Evolutionary conservation across 768 basidiomycete species (phyloP), one percentile per base, ranked within the genome.

Genomic region (Termitomyces sp.): DNA sequence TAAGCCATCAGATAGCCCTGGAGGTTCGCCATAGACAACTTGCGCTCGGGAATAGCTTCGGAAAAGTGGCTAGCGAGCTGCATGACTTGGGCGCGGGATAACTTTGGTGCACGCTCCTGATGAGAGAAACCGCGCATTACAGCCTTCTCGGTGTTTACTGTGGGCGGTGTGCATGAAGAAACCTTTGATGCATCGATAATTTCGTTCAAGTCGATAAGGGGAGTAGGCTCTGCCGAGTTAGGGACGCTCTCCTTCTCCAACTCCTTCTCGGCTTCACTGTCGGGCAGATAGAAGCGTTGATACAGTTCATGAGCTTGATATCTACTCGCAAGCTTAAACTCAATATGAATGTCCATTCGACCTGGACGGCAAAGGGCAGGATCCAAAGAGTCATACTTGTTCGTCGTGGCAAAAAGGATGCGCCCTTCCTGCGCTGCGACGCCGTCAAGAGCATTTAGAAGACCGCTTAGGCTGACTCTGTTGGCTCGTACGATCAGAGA

Each of bases 361-460:
- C 91, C 90, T 1, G 90, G 86, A 43, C 90, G 83, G 63, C 80
- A 81, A 26, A 92, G 77, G 1, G 90, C 91, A 2, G 87, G 78
- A 63, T 92, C 90, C 27, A 93, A 82, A 1, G 81, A 72, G 8
- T 69, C 65, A 68, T 86, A 88, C 61, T 86, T 83, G 73, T 92
- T 92, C 1, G 88, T 90, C 4, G 88, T 90, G 4, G 89, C 89
- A 53, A 88, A 89, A 7, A 90, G 74, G 29, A 92, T 80, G 0
- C 90, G 86, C n/a, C 90, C 90, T 71, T 92, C 90, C 63, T 87
- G 85, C 1, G 90, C 89, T 3, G 80, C 84, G 49, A 90, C 82
- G 32, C 90, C 90, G 62, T 92, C 90, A 26, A 92, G 78, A n/a
- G 87, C 85, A 55, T 89, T 89, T 5, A 92, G 77, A 7, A 92